Conservation (phyloP, 768 basidiomycete species). For the Boletus rubropictus region DNA sequence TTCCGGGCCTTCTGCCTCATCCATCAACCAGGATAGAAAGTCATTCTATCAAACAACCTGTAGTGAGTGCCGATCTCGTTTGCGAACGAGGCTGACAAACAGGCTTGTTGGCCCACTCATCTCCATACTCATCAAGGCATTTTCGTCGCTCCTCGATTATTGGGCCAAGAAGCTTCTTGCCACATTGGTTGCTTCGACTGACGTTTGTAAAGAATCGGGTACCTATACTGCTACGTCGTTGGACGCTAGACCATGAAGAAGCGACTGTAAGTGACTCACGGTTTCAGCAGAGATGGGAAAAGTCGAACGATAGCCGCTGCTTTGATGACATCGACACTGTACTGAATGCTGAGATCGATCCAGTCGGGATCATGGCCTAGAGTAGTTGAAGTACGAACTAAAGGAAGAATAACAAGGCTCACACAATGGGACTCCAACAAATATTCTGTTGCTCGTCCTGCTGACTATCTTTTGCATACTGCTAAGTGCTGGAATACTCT, state of each 20-base stretch:
- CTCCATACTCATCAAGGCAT: constrained; percentile 18
- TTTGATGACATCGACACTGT: constrained; percentile 23
- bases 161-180: constrained; percentile 20
- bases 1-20: constrained; percentile 18
- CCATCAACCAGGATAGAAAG: constrained; percentile 30
- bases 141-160: constrained; percentile 26
- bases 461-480: constrained; percentile 7
- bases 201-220: constrained; percentile 9
- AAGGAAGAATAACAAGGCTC: background rate
- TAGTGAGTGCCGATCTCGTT: background rate
- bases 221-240: background rate
- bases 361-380: constrained; percentile 39
- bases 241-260: background rate
- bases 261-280: background rate
- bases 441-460: constrained; percentile 39
- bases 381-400: constrained; percentile 1
- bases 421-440: constrained; percentile 49
- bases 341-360: constrained; percentile 26
- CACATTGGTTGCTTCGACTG: constrained; percentile 1
- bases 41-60: constrained; percentile 20
- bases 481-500: constrained; percentile 22
- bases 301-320: constrained; percentile 16
- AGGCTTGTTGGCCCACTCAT: constrained; percentile 28
- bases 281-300: constrained; percentile 23
- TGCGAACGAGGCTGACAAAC: constrained; percentile 7